Evolutionary conservation across 495 filamentous ascomycete species (phyloP).

Genomic region (Penicillium robsamsonii): DNA sequence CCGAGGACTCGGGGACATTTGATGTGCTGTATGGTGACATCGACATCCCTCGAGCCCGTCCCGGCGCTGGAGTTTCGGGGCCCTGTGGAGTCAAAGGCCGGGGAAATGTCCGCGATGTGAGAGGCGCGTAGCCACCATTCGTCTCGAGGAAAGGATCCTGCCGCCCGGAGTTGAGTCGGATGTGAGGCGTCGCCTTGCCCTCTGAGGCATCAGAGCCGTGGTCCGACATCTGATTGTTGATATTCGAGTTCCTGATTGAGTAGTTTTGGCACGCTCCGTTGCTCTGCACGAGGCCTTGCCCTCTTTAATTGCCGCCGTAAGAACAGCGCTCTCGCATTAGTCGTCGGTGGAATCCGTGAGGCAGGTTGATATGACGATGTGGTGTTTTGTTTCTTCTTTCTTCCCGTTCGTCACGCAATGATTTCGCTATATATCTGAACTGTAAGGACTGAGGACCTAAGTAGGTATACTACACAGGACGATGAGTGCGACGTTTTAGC

Average conservation of each 20-base stretch:
- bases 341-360: neutral
- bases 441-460: constrained; percentile 14
- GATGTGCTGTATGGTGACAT: constrained; percentile 30
- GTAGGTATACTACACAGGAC: constrained; percentile 10
- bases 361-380: neutral
- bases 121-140: constrained; percentile 27
- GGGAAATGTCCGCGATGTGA: constrained; percentile 24
- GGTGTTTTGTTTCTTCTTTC: neutral
- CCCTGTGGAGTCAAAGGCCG: constrained; percentile 25
- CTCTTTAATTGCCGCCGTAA: neutral
- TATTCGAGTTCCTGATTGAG: neutral
- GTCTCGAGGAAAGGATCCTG: constrained; percentile 48
- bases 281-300: neutral
- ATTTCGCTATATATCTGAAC: constrained; percentile 1
- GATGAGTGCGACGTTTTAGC: constrained; percentile 14
- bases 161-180: constrained; percentile 58
- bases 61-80: constrained; percentile 7
- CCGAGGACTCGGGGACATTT: constrained; percentile 52
- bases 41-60: constrained; percentile 23
- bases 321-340: neutral
- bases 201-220: constrained; percentile 15
- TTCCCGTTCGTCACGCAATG: neutral
- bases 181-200: constrained; percentile 44
- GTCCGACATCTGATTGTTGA: constrained; percentile 20
- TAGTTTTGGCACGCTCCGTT: neutral